phyloP scores from a whole-genome alignment of 371 early-diverging fungal species.

The Zychaea mexicana region DNA sequence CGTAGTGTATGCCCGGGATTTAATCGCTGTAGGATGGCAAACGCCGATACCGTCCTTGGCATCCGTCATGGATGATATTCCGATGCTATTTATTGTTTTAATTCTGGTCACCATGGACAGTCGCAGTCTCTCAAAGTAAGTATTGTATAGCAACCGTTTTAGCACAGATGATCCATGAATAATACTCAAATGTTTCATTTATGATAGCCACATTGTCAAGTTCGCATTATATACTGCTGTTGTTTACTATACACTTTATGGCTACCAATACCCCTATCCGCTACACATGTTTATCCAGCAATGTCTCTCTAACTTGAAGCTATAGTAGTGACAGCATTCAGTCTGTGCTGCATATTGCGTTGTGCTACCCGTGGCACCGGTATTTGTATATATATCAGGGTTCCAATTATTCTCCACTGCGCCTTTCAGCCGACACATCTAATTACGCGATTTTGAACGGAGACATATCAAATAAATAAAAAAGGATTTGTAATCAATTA shows the following conservation, averaged over 20 bases:
- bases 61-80: constrained; percentile 7
- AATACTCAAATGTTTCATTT: not conserved
- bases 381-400: too few relatives aligned
- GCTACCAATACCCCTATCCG: not conserved
- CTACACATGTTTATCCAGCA: not conserved
- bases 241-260: not conserved
- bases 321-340: too few relatives aligned
- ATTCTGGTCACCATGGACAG: not conserved
- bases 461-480: too few relatives aligned
- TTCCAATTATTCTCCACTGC: too few relatives aligned
- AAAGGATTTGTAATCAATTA: too few relatives aligned
- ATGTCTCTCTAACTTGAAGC: not conserved
- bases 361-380: too few relatives aligned
- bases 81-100: constrained; percentile 4
- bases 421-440: too few relatives aligned
- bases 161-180: not conserved
- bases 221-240: not conserved
- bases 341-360: too few relatives aligned
- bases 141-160: not conserved
- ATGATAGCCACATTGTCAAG: not conserved
- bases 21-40: constrained; percentile 56
- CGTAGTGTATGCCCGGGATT: constrained; percentile 64
- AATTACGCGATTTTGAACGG: too few relatives aligned
- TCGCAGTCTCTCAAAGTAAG: not conserved
- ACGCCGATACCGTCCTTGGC: not conserved